These are phyloP conservation scores for Monsonia emarginata DNA, from an alignment of 441 rosid genomes.

Conservation along the genomic window DNA sequence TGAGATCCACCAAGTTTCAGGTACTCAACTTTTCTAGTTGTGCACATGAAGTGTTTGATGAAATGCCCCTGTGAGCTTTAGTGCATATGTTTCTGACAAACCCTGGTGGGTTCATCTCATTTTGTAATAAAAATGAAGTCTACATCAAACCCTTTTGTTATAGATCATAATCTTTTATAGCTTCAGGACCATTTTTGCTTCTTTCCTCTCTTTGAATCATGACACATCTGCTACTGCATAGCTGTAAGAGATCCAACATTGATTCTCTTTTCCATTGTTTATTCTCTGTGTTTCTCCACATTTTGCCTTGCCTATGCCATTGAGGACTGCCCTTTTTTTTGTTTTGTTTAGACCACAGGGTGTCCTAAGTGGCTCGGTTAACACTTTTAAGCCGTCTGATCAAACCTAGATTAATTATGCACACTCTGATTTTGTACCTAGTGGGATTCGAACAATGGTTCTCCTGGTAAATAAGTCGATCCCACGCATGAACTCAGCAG, in stretches of 20 bases:
- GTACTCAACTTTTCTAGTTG: not conserved
- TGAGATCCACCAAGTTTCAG: not conserved
- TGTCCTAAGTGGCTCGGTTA: no score
- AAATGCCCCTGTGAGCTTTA: slow-evolving; percentile 13
- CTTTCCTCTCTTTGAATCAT: slow-evolving; percentile 44
- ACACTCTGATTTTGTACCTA: no score
- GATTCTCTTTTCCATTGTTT: slow-evolving; percentile 12
- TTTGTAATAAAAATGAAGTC: slow-evolving; percentile 25
- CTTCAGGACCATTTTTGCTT: slow-evolving; percentile 14
- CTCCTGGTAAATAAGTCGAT: no score
- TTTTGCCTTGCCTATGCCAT: not conserved
- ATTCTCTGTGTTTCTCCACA: not conserved
- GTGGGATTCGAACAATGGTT: no score
- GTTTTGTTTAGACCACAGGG: no score
- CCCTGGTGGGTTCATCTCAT: slow-evolving; percentile 18
- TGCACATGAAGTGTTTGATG: slow-evolving; percentile 8
- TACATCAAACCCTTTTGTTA: slow-evolving; percentile 18
- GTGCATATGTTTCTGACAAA: slow-evolving; percentile 29
- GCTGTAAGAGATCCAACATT: slow-evolving; percentile 39
- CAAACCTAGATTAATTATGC: no score
- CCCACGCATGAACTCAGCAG: no score
- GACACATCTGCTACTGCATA: slow-evolving; percentile 34
- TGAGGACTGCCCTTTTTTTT: not conserved
- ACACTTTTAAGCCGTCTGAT: no score
- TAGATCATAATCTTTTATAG: slow-evolving; percentile 14